Evolutionary conservation across 2,329 filamentous ascomycete species (phyloP), one percentile per base, ranked within the genome.

Genomic region (Cyclaneusma minus): DNA sequence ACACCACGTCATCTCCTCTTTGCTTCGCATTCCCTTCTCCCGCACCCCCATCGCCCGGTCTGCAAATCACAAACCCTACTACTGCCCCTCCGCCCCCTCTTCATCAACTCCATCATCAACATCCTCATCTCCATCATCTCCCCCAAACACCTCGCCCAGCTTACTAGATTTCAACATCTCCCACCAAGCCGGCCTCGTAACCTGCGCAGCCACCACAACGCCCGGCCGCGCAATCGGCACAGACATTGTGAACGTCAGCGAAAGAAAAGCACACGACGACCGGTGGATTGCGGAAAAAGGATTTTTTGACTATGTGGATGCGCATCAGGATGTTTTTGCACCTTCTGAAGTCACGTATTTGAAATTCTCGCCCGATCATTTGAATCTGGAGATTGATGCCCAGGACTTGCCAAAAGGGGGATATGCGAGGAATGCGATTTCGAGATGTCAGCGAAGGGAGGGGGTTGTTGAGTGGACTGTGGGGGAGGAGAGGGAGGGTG

Each of bases 111-210:
- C 38, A 60, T 63, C 29, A 58, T 64, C 33, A 51, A 51, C 28
- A 56, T 76, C 11, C 55, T 69, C 7, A 85, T 77, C 77, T 48
- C 55, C 21, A 48, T 60, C 4, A 68, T 73, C 24, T 51, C 41
- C 11, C 54, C 78, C 30, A 11, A 20, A 7, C 8, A 11, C 22
- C 7, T 12, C 22, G 22, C 8, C 8, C 9, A 7, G 9, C 44
- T n/a, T n/a, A n/a, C n/a, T 66, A 17, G 60, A 64, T 32, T 85
- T 87, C 60, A 87, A 87, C 50, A 64, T 85, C 29, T 75, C 68
- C 23, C 80, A 87, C 48, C 80, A 87, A 55, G 74, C 73, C 6
- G 79, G 80, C 2, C 54, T 87, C 10, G 79, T 84, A 0, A 66
- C 67, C 3, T 24, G 22, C 9, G 52, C 60, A 3, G 44, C 49